Conservation (phyloP, 2,329 filamentous ascomycete genomes). For the Fusarium nisikadoi region DNA sequence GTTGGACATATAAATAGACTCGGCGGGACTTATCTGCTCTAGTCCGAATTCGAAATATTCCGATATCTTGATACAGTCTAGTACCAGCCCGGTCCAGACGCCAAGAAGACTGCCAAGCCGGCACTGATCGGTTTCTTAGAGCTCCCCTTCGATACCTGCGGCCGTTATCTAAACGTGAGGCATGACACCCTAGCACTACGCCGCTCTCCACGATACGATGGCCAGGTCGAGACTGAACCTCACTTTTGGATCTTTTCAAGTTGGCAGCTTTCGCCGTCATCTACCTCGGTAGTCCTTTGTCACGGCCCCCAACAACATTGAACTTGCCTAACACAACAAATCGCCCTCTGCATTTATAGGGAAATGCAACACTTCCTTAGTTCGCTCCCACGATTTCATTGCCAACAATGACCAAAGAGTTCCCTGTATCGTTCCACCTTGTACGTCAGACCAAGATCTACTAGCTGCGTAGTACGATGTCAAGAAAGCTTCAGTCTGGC, state of each 20-base stretch:
- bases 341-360: neutral
- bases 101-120: conserved; percentile 1
- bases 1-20: neutral
- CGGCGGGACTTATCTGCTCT: neutral
- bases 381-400: accelerated
- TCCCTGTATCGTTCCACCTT: too few species aligned
- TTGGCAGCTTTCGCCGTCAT: neutral
- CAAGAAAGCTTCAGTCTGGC: too few species aligned
- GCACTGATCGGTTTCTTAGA: neutral
- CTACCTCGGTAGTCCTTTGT: neutral
- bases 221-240: neutral
- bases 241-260: neutral
- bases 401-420: neutral
- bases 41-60: neutral
- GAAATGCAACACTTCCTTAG: accelerated
- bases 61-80: neutral
- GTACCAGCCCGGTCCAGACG: neutral
- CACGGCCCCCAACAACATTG: neutral
- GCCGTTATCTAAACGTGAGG: neutral
- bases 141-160: neutral
- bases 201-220: neutral
- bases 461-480: too few species aligned
- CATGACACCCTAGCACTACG: neutral
- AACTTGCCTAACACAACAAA: neutral
- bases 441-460: neutral